Evolutionary conservation across 345 rosid genomes (phyloP), one percentile per base, ranked within the genome.

Genomic region (Rhodamnia rubescens): DNA sequence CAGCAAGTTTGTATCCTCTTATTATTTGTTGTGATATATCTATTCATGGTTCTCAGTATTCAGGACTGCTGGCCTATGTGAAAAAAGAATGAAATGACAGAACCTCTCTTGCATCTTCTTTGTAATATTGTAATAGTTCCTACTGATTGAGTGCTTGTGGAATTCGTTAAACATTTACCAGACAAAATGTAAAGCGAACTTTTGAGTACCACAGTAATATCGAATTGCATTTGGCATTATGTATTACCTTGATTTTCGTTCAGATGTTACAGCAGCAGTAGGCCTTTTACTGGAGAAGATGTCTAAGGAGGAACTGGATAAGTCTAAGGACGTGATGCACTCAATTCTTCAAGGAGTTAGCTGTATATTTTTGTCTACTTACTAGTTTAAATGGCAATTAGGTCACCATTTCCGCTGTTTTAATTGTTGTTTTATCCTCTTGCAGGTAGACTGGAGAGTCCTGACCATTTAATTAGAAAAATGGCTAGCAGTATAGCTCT

Each of bases 1-100:
- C 99, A 97, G 94, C 99, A 97, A 94, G 91, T 93, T 87, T 97
- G 98, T 97, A 97, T 94, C 98, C 98, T 94, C 90, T 86, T 49
- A 81, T 54, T 75, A 15, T 32, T 84, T 82, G 84, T 52, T 9
- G 44, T 82, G 47, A 82, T 40, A 49, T 29, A 40, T 53, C 50
- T 27, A 82, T 22, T 82, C 42, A 27, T 10, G 84, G 44, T 29
- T 82, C 80, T 36, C 47, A 69, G 47, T 36, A 69, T 18, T 18
- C 3, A 36, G 24, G 80, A 69, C 47, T 69, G 80, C 80, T 32
- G 80, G 80, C 32, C 80, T 69, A 32, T 0, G 26, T 18, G 22
- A 20, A 69, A 42, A 42, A 69, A 69, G 26, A 69, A 69, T 69
- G 47, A 69, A 69, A 18, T 36, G 20, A 69, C 2, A 21, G 80